Conservation (phyloP, 192 early-diverging fungal genomes). For the Phycomyces nitens region DNA sequence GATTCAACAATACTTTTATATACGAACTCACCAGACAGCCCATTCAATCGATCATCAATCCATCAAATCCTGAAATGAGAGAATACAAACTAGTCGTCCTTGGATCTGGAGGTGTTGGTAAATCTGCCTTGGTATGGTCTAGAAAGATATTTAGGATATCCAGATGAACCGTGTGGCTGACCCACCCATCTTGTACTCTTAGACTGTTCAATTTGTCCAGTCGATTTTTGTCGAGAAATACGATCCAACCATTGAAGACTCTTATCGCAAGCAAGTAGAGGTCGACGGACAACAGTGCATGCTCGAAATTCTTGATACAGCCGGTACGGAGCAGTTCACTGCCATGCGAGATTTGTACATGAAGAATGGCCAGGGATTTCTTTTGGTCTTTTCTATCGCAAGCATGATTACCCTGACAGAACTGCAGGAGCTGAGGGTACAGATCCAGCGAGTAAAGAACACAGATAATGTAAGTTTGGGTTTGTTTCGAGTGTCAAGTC, state of each 20-base stretch:
- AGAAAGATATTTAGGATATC: too few relatives aligned
- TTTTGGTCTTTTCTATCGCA: conserved; percentile 84
- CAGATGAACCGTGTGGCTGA: conserved; percentile 43
- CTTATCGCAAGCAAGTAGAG: conserved; percentile 82
- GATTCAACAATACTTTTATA: too few relatives aligned
- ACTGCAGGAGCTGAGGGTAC: conserved; percentile 64
- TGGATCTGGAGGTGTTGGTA: conserved; percentile 85
- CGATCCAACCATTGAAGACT: conserved; percentile 93
- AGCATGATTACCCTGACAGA: conserved; percentile 73
- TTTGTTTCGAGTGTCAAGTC: neutral
- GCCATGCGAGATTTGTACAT: conserved; percentile 86
- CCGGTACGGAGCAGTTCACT: conserved; percentile 67
- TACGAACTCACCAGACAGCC: too few relatives aligned
- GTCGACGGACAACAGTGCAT: conserved; percentile 79
- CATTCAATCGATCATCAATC: too few relatives aligned
- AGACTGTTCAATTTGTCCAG: conserved; percentile 90
- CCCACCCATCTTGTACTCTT: neutral
- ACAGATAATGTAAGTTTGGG: conserved; percentile 46
- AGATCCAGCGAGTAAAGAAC: conserved; percentile 83
- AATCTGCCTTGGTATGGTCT: conserved; percentile 75
- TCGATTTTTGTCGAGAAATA: conserved; percentile 90
- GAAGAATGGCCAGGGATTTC: conserved; percentile 86
- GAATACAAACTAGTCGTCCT: conserved; percentile 97
- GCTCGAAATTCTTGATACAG: conserved; percentile 90
- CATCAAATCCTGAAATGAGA: too few relatives aligned